Evolutionary conservation across 371 early-diverging fungal species (phyloP), one percentile per base, ranked within the genome.

Genomic region (Blakeslea trispora): DNA sequence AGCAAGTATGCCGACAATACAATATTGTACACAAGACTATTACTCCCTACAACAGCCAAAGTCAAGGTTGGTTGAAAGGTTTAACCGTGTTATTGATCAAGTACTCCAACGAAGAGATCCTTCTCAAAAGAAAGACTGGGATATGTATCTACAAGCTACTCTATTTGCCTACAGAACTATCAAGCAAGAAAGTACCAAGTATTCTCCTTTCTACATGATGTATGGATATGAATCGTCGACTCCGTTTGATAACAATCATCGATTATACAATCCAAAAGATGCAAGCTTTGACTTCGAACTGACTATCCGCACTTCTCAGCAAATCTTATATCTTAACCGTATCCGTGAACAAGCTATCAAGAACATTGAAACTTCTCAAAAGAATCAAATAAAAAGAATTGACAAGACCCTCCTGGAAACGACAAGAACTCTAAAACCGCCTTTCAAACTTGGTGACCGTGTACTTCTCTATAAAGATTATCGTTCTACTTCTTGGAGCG

Each of bases 51-150:
- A 23, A 53, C 6, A n/a, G 31, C 1, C 45, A 44, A 31, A 31
- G 41, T 21, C 44, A 53, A 34, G 54, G 54, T 2, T 28, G 28
- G 7, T 28, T 0, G 45, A 53, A 53, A 10, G 43, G 8, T 44
- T 53, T 17, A 53, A 53, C 45, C 24, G 37, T 21, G 45, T 45
- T 5, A 2, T 53, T 32, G 54, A 34, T 32, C 18, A 43, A 44
- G 45, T 44, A 5, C 8, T 53, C 11, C 28, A 45, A 5, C 35
- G 24, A 6, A 7, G 43, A 17, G 15, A 32, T 34, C 3, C 14
- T 7, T 34, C 32, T 35, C 37, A 49, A 37, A 49, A 49, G 2
- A n/a, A 37, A 1, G 35, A 49, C 19, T 49, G 50, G 50, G 35
- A 32, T 18, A 10, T 10, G 4, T 49, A 49, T 35, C 17, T 49